Conservation (phyloP, 1,284 basidiomycete species). For the Cryptococcus wingfieldii region DNA sequence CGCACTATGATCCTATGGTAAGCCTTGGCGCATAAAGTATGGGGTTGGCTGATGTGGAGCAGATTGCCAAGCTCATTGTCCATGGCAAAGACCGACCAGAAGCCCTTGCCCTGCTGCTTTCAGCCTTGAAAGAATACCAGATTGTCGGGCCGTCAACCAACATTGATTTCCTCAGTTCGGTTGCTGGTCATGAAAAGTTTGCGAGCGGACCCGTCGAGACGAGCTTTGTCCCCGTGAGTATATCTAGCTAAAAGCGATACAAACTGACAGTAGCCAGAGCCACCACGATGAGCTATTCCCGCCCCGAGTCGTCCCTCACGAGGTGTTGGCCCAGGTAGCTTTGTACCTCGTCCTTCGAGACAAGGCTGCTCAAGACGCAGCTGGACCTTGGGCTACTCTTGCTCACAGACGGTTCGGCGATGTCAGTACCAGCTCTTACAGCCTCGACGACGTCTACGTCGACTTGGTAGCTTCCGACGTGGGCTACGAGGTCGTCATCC, state of each 20-base stretch:
- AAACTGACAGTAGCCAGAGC: conserved; percentile 51
- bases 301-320: conserved; percentile 56
- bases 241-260: neutral
- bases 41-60: neutral
- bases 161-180: conserved; percentile 74
- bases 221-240: conserved; percentile 74
- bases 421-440: conserved; percentile 14
- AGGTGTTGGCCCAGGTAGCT: conserved; percentile 70
- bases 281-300: conserved; percentile 72
- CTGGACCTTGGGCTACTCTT: conserved; percentile 59
- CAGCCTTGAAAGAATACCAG: conserved; percentile 79
- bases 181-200: conserved; percentile 75
- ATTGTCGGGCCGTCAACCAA: conserved; percentile 89
- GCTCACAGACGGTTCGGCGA: conserved; percentile 68
- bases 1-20: conserved; percentile 93
- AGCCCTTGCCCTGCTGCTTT: conserved; percentile 71
- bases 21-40: conserved; percentile 50
- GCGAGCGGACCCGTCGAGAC: conserved; percentile 81
- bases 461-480: conserved; percentile 9
- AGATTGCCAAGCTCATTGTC: conserved; percentile 64
- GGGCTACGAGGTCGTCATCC: neutral
- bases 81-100: conserved; percentile 82
- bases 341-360: conserved; percentile 62
- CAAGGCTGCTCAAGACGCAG: conserved; percentile 12
- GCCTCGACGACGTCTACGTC: conserved; percentile 31